Evolutionary conservation across 306 rosid species (phyloP).

Genomic region (Lathyrus oleraceus): DNA sequence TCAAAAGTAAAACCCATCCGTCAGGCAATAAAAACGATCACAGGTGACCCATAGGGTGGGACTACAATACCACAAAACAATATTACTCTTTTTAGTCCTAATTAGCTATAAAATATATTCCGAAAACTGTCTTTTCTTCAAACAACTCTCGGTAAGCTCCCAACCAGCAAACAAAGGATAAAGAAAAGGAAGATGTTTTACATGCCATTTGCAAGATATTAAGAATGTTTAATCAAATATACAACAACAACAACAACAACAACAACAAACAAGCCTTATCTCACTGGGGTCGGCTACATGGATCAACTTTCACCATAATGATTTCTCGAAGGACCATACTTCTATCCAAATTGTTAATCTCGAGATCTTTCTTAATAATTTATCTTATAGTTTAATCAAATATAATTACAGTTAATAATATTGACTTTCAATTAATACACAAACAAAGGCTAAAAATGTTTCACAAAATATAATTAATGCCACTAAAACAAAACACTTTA

Average conservation of each 20-base stretch:
- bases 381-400: neutral
- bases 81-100: constrained; percentile 17
- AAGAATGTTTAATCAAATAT: too few relatives aligned
- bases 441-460: neutral
- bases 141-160: constrained; percentile 15
- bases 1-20: constrained; percentile 45
- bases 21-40: constrained; percentile 40
- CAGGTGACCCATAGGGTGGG: constrained; percentile 12
- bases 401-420: neutral
- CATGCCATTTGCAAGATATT: neutral
- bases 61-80: constrained; percentile 13
- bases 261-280: too few relatives aligned
- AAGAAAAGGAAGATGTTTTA: neutral
- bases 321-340: too few relatives aligned
- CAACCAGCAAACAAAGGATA: neutral
- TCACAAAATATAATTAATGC: neutral
- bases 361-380: too few relatives aligned
- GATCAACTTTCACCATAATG: too few relatives aligned
- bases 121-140: constrained; percentile 2
- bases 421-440: neutral
- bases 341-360: too few relatives aligned
- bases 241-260: too few relatives aligned
- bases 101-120: constrained; percentile 1
- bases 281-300: too few relatives aligned
- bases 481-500: constrained; percentile 8